Evolutionary conservation across 345 rosid genomes (phyloP).

Genomic region (Eucalyptus pauciflora): DNA sequence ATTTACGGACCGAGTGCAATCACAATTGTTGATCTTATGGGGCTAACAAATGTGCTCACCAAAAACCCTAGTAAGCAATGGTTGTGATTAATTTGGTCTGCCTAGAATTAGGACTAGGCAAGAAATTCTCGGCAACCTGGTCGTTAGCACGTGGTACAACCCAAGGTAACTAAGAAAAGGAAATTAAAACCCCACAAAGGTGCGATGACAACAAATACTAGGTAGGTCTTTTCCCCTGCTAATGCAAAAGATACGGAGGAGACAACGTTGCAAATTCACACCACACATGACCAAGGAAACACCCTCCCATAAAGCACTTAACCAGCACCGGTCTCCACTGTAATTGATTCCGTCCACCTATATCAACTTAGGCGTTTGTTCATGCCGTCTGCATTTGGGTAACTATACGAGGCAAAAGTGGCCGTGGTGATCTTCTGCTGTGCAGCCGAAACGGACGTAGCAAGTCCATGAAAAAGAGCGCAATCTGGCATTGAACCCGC

Average conservation of each 20-base stretch:
- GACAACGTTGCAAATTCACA: too few relatives aligned
- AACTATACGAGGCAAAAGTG: background rate
- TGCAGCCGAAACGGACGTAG: background rate
- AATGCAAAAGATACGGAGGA: too few relatives aligned
- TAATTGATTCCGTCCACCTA: background rate
- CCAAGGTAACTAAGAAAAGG: background rate
- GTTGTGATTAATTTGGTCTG: too few relatives aligned
- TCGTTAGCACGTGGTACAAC: background rate
- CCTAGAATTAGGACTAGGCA: too few relatives aligned
- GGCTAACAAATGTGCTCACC: too few relatives aligned
- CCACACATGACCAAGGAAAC: background rate
- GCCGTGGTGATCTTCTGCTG: background rate
- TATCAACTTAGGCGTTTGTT: background rate
- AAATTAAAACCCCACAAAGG: background rate
- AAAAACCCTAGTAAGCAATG: too few relatives aligned
- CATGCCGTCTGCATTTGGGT: background rate
- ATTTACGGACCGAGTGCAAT: too few relatives aligned
- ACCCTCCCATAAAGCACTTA: background rate
- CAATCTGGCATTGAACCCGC: background rate
- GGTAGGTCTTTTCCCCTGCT: background rate
- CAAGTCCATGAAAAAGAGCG: background rate
- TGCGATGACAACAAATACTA: background rate
- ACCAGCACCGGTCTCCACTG: background rate
- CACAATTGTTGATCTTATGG: too few relatives aligned
- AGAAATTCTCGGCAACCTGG: background rate